Evolutionary conservation across 2,329 filamentous ascomycete genomes (phyloP).

Genomic region (Fusarium scirpi): DNA sequence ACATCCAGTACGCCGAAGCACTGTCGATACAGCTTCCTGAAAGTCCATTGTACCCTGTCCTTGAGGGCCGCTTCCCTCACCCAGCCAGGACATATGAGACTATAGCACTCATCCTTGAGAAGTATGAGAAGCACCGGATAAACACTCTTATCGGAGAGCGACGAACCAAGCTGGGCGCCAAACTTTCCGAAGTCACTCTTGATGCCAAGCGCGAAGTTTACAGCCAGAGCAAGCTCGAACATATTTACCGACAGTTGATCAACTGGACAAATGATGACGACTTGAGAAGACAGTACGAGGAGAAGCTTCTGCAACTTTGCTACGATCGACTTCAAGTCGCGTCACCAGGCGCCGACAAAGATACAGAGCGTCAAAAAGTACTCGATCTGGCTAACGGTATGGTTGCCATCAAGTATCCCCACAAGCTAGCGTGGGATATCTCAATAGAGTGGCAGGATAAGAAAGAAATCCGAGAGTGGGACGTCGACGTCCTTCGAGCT

Average conservation of each 20-base stretch:
- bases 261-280: constrained; percentile 93
- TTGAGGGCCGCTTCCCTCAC: constrained; percentile 86
- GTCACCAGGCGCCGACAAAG: constrained; percentile 73
- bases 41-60: constrained; percentile 81
- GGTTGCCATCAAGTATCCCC: constrained; percentile 95
- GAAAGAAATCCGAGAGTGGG: constrained; percentile 79
- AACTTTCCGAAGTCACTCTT: constrained; percentile 81
- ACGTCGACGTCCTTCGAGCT: constrained; percentile 80
- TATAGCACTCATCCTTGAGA: constrained; percentile 85
- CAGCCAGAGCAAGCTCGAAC: constrained; percentile 79
- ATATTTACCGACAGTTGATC: constrained; percentile 84
- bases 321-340: constrained; percentile 81
- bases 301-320: constrained; percentile 85
- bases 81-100: constrained; percentile 84
- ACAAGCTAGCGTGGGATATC: constrained; percentile 90
- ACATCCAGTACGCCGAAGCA: constrained; percentile 79
- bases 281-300: constrained; percentile 84
- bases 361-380: constrained; percentile 76
- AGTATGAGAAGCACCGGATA: constrained; percentile 88
- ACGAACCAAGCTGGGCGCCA: constrained; percentile 86
- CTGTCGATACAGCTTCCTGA: constrained; percentile 82
- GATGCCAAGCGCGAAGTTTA: constrained; percentile 92
- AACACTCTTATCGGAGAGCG: constrained; percentile 91
- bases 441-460: constrained; percentile 89
- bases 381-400: constrained; percentile 86